Evolutionary conservation across 2,329 filamentous ascomycete species (phyloP).

Genomic region (Colletotrichum trifolii): DNA sequence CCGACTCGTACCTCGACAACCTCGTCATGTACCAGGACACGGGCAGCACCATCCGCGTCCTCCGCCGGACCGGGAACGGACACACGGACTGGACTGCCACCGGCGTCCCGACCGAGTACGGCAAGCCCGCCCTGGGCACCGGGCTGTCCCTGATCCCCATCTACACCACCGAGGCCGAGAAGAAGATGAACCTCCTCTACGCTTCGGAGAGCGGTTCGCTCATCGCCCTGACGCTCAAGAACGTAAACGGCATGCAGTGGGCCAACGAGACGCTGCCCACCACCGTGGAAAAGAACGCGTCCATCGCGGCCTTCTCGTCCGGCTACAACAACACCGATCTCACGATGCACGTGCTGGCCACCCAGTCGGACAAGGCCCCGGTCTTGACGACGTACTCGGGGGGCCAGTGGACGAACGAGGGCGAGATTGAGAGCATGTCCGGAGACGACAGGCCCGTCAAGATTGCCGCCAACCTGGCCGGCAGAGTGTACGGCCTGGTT

Average conservation of each 20-base stretch:
- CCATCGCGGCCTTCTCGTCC: conserved; percentile 28
- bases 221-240: conserved; percentile 9
- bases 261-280: conserved; percentile 22
- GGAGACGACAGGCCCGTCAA: conserved; percentile 26
- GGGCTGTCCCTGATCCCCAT: conserved; percentile 27
- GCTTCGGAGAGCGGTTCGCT: conserved; percentile 15
- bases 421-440: conserved; percentile 18
- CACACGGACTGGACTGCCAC: conserved; percentile 23
- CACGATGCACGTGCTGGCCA: conserved; percentile 28
- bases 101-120: conserved; percentile 20
- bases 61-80: conserved; percentile 21
- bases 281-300: conserved; percentile 8
- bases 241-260: conserved; percentile 14
- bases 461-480: conserved; percentile 28
- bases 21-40: conserved; percentile 33
- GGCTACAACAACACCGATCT: conserved; percentile 30
- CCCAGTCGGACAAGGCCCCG: conserved; percentile 5
- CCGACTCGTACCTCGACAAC: conserved; percentile 28
- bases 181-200: conserved; percentile 30
- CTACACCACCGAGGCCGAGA: conserved; percentile 11
- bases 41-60: conserved; percentile 16
- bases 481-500: conserved; percentile 32
- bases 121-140: conserved; percentile 21
- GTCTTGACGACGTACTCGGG: conserved; percentile 14
- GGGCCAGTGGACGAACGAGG: conserved; percentile 27